Evolutionary conservation across 768 basidiomycete genomes (phyloP).

Genomic region (Cyathus striatus): DNA sequence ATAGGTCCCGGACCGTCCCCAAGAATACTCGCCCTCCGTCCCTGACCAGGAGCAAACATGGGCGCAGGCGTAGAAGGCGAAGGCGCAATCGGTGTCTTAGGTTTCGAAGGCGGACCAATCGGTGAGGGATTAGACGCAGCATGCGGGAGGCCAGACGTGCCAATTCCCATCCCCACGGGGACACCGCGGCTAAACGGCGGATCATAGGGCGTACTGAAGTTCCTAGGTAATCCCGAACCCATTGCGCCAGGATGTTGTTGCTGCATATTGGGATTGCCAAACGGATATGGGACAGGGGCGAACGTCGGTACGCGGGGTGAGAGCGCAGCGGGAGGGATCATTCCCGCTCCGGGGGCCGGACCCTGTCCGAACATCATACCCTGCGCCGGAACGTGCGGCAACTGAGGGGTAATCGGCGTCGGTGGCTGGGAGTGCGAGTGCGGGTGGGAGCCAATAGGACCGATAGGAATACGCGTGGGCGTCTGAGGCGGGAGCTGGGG

Average conservation of each 20-base stretch:
- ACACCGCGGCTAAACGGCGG: conserved; percentile 38
- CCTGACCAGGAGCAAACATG: conserved; percentile 41
- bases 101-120: conserved; percentile 52
- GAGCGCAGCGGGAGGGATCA: conserved; percentile 41
- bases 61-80: conserved; percentile 30
- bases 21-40: conserved; percentile 38
- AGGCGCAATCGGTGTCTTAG: conserved; percentile 30
- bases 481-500: conserved; percentile 28
- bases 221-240: conserved; percentile 50
- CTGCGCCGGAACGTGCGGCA: conserved; percentile 35
- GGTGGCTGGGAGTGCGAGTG: background rate
- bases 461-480: background rate
- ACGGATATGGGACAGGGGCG: conserved; percentile 50
- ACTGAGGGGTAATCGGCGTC: conserved; percentile 6
- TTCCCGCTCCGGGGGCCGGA: conserved; percentile 18
- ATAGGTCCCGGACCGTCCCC: conserved; percentile 51
- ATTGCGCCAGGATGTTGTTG: conserved; percentile 29
- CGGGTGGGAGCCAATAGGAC: too few species aligned
- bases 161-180: conserved; percentile 24
- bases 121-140: conserved; percentile 28
- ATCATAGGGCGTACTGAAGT: conserved; percentile 55
- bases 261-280: conserved; percentile 39
- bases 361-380: conserved; percentile 32
- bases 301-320: conserved; percentile 53
- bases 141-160: conserved; percentile 9